Evolutionary conservation across 2,329 filamentous ascomycete genomes (phyloP), one percentile per base, ranked within the genome.

Genomic region (Aureobasidium sp.): DNA sequence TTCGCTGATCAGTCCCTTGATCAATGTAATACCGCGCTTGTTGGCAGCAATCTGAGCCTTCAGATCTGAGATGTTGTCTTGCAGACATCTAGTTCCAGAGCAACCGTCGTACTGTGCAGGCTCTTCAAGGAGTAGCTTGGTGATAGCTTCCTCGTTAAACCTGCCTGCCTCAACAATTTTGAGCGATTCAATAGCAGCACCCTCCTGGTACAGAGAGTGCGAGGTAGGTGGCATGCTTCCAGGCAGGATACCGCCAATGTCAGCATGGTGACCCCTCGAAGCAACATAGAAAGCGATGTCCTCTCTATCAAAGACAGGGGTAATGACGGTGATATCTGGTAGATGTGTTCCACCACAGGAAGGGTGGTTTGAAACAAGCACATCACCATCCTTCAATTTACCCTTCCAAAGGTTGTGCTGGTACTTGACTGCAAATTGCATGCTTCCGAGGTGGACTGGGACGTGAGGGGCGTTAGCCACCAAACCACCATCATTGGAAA

Each of bases 181-280:
- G 5, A 59, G 41, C 0, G 76, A 75, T 55, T 78, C 73, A 10
- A 80, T 78, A 0, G 75, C 74, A 0, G 77, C 77, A 7, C 78
- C 78, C 66, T 81, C 78, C 65, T 80, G 75, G 72, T 74, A 79
- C 1, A 81, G 67, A 52, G 78, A 76, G 0, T 74, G 78, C 3
- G 75, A 78, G 29, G 77, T 78, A 1, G 78, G 76, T 1, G 74
- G 73, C 73, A 77, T 76, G 2, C 73, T 75, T 0, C 69, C 70
- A 0, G 70, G 69, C 1, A 67, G 64, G 9, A 72, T 69, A 27
- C 70, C 70, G 36, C 70, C 70, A 46, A 72, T 71, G 37, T 72
- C 70, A 2, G 64, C 64, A 47, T 72, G 70, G 48, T 72, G 70
- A 2, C 69, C 70, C 10, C 70, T 61, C 0, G 67, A 70, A n/a